Percentiles rank a stretch among this genome's conserved stretches.
Conservation (phyloP, 768 basidiomycete species). For the Russula sp. region DNA sequence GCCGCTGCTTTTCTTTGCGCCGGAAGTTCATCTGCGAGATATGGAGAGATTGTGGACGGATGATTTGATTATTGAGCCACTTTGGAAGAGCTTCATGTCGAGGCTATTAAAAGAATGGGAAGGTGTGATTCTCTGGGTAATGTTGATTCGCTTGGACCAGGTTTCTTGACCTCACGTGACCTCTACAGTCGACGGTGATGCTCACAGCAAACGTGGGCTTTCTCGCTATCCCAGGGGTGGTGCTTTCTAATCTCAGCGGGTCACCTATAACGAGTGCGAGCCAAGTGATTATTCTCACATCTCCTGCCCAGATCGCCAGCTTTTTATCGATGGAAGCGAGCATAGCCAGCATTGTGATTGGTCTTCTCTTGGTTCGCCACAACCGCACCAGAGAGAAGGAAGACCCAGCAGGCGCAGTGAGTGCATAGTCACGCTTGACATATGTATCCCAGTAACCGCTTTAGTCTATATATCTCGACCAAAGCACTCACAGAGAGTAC, state of each 20-base stretch:
- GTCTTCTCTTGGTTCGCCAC: constrained; percentile 41
- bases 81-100: constrained; percentile 11
- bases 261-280: neutral
- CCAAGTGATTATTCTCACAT: neutral
- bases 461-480: constrained; percentile 27
- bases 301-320: too few species aligned
- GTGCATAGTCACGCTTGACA: neutral
- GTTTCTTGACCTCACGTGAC: too few species aligned
- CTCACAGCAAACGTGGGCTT: too few species aligned
- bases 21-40: constrained; percentile 7
- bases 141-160: too few species aligned
- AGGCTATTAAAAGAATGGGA: constrained; percentile 6
- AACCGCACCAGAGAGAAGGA: constrained; percentile 33
- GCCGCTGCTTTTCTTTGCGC: constrained; percentile 13
- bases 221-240: too few species aligned
- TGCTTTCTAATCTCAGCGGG: neutral
- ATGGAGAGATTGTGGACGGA: constrained; percentile 11
- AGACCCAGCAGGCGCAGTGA: constrained; percentile 25
- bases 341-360: constrained; percentile 29
- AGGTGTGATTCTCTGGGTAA: neutral
- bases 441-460: neutral
- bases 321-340: too few species aligned
- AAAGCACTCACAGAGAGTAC: constrained; percentile 28
- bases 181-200: too few species aligned
- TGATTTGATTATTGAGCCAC: neutral